Percentiles rank a stretch among this genome's conserved stretches.
These are phyloP conservation scores for Ascochyta viciae-villosae DNA, from an alignment of 2,329 filamentous ascomycete genomes.

Conservation along the genomic window DNA sequence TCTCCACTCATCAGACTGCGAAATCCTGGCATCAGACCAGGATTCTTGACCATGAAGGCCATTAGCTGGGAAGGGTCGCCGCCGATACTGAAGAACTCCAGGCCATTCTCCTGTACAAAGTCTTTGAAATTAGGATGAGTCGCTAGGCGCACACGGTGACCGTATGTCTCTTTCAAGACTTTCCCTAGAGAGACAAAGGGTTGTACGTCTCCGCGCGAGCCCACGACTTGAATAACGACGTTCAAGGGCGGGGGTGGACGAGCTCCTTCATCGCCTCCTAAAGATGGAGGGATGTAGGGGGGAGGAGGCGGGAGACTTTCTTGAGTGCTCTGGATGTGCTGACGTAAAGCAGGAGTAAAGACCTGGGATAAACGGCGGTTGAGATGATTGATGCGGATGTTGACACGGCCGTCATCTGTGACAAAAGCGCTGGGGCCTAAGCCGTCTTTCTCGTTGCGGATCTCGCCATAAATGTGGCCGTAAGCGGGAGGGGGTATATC, in stretches of 20 bases:
- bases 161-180: conserved; percentile 48
- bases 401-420: conserved; percentile 39
- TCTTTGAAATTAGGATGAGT: conserved; percentile 31
- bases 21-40: conserved; percentile 40
- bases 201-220: conserved; percentile 63
- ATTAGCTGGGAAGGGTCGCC: conserved; percentile 51
- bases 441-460: conserved; percentile 39
- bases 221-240: conserved; percentile 64
- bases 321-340: conserved; percentile 22
- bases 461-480: conserved; percentile 42
- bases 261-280: conserved; percentile 12
- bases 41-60: conserved; percentile 60
- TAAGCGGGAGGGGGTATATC: conserved; percentile 40
- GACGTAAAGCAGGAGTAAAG: conserved; percentile 25
- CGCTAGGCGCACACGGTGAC: conserved; percentile 39
- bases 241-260: conserved; percentile 48
- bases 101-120: conserved; percentile 24
- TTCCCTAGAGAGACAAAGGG: conserved; percentile 66
- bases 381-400: conserved; percentile 36
- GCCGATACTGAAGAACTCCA: conserved; percentile 48
- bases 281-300: conserved; percentile 16
- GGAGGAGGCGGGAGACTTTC: conserved; percentile 15
- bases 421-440: conserved; percentile 55
- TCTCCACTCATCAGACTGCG: conserved; percentile 2
- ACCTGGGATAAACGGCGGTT: conserved; percentile 30